phyloP scores from a whole-genome alignment of 495 filamentous ascomycete species.

The Penicillium coffeae region DNA sequence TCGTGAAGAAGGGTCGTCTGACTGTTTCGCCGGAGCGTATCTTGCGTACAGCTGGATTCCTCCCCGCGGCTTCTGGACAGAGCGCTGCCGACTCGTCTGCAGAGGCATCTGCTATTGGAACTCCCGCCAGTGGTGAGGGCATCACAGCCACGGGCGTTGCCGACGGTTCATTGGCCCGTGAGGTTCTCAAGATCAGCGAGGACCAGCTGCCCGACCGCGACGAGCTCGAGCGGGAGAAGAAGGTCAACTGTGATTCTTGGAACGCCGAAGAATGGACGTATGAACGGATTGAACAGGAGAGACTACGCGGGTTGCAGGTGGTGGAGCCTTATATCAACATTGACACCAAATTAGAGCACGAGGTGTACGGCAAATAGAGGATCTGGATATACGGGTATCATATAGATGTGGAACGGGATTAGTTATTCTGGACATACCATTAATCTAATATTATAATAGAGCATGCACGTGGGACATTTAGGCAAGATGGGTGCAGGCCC shows the following conservation, averaged over 20 bases:
- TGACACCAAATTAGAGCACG: slow-evolving; percentile 33
- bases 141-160: slow-evolving; percentile 28
- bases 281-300: slow-evolving; percentile 55
- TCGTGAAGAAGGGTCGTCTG: slow-evolving; percentile 80
- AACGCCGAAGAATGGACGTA: slow-evolving; percentile 47
- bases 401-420: not conserved
- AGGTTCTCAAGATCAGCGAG: slow-evolving; percentile 33
- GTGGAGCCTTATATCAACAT: slow-evolving; percentile 50
- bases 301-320: slow-evolving; percentile 50
- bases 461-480: not conserved
- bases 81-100: slow-evolving; percentile 14
- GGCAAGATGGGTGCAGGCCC: not conserved
- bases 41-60: slow-evolving; percentile 61
- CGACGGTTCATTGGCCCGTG: slow-evolving; percentile 34
- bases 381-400: no score
- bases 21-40: slow-evolving; percentile 81
- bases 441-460: no score
- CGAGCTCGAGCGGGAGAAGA: slow-evolving; percentile 28
- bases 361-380: slow-evolving; percentile 6
- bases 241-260: slow-evolving; percentile 35
- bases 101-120: slow-evolving; percentile 33
- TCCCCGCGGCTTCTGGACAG: slow-evolving; percentile 38
- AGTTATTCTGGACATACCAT: no score
- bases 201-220: slow-evolving; percentile 26
- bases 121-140: slow-evolving; percentile 34